Conservation (phyloP, 1,284 basidiomycete genomes). For the Schizophyllum amplum region DNA sequence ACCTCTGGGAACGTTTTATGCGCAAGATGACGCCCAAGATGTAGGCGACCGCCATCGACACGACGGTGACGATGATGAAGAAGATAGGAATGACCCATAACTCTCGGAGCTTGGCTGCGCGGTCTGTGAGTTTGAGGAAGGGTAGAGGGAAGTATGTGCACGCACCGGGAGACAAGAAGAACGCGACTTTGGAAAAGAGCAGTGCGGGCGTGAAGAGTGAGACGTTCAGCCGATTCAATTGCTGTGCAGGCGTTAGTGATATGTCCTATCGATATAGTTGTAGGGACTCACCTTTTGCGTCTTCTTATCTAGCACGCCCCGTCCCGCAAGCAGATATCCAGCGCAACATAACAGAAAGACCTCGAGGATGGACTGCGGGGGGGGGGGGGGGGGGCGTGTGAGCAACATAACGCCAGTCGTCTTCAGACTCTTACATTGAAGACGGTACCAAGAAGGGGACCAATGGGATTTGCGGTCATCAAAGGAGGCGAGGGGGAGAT, state of each 20-base stretch:
- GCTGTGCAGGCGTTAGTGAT: slow-evolving; percentile 30
- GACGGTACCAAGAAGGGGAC: slow-evolving; percentile 39
- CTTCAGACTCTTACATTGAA: slow-evolving; percentile 35
- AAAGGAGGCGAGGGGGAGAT: slow-evolving; percentile 19
- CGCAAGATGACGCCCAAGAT: slow-evolving; percentile 41
- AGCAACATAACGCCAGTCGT: neutral
- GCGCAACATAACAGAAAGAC: slow-evolving; percentile 84
- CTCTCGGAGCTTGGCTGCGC: slow-evolving; percentile 70
- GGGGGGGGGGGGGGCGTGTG: neutral
- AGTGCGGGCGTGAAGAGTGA: slow-evolving; percentile 90
- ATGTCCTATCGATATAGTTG: neutral
- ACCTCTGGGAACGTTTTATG: slow-evolving; percentile 59
- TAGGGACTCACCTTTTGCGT: slow-evolving; percentile 69
- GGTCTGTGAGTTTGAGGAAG: neutral
- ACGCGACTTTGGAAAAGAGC: slow-evolving; percentile 90
- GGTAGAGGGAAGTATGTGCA: neutral
- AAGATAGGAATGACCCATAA: slow-evolving; percentile 89
- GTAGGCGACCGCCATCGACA: slow-evolving; percentile 53
- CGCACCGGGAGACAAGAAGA: slow-evolving; percentile 60
- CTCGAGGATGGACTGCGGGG: slow-evolving; percentile 75
- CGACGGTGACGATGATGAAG: slow-evolving; percentile 63
- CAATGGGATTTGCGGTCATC: slow-evolving; percentile 7
- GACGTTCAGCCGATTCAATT: slow-evolving; percentile 75
- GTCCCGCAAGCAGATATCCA: slow-evolving; percentile 75
- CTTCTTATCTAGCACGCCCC: slow-evolving; percentile 81